A percentile compares a stretch with the other conserved stretches of the same genome.
Conservation (phyloP, 139 green algal genomes). For the Mesotaenium endlicherianum region DNA sequence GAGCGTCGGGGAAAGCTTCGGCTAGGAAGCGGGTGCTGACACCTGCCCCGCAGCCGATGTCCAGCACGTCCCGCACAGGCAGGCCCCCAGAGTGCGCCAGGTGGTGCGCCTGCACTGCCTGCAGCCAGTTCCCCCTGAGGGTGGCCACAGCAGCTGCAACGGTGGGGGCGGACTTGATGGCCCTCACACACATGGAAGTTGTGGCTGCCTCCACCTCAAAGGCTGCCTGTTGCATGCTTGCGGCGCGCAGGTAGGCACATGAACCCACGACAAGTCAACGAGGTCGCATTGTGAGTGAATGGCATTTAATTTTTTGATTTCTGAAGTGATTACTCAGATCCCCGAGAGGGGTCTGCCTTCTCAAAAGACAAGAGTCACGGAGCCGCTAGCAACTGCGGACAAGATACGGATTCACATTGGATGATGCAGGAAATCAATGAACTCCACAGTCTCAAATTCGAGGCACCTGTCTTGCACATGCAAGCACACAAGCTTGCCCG, state of each 20-base stretch:
- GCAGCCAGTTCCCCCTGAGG: slow-evolving; percentile 21
- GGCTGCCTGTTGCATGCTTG: slow-evolving; percentile 3
- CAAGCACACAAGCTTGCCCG: no score
- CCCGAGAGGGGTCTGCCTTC: not conserved
- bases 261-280: not conserved
- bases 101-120: slow-evolving; percentile 21
- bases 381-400: no score
- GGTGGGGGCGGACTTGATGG: slow-evolving; percentile 7
- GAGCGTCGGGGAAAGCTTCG: slow-evolving; percentile 55
- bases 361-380: not conserved
- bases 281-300: not conserved
- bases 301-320: not conserved
- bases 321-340: not conserved
- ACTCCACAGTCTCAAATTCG: no score
- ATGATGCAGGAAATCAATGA: not conserved
- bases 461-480: not conserved
- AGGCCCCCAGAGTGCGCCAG: slow-evolving; percentile 1
- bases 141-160: not conserved
- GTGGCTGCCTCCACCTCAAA: slow-evolving; percentile 44
- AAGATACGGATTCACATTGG: not conserved
- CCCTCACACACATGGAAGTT: slow-evolving; percentile 10
- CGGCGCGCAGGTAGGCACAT: not conserved
- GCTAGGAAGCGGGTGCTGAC: slow-evolving; percentile 73
- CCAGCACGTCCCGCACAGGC: slow-evolving; percentile 58
- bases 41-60: slow-evolving; percentile 82